These are phyloP conservation scores for Zymoseptoria crescenta DNA, from an alignment of 2,329 filamentous ascomycete species.

Conservation along the genomic window DNA sequence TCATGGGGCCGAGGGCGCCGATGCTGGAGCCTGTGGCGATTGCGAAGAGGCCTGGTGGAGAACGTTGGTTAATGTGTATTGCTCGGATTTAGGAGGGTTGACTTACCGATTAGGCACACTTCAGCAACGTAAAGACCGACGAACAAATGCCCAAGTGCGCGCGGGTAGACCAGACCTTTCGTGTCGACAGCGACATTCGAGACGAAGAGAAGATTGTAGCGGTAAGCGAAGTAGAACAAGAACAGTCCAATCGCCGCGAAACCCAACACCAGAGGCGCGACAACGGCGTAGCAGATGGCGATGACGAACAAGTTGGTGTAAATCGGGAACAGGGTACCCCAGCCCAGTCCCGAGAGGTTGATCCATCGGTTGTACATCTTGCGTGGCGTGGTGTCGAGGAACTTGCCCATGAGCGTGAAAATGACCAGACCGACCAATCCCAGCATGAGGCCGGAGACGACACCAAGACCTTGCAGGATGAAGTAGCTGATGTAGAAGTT, in stretches of 20 bases:
- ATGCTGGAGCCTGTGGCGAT: conserved; percentile 50
- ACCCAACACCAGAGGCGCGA: conserved; percentile 74
- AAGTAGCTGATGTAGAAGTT: conserved; percentile 98
- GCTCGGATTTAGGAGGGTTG: background rate
- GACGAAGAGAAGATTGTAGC: conserved; percentile 86
- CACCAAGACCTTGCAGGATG: conserved; percentile 77
- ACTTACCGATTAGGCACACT: conserved; percentile 57
- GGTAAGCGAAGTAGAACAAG: conserved; percentile 78
- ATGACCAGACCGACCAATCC: conserved; percentile 67
- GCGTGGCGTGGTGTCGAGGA: conserved; percentile 69
- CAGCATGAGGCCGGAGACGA: conserved; percentile 66
- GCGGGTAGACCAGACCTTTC: conserved; percentile 78
- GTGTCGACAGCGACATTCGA: conserved; percentile 76
- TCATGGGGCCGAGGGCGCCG: conserved; percentile 53
- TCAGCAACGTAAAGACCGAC: conserved; percentile 77
- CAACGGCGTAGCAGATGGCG: conserved; percentile 79
- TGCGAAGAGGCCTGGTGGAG: conserved; percentile 65
- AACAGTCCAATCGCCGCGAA: conserved; percentile 73
- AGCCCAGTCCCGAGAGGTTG: conserved; percentile 63
- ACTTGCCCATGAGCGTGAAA: conserved; percentile 64
- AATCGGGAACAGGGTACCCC: conserved; percentile 75
- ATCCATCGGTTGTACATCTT: conserved; percentile 74
- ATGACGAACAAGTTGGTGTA: conserved; percentile 66
- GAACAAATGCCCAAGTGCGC: conserved; percentile 78
- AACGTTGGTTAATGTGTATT: background rate